Evolutionary conservation across 108 stramenopile genomes (phyloP).

Genomic region (Pseudonitzschia delicatissima): DNA sequence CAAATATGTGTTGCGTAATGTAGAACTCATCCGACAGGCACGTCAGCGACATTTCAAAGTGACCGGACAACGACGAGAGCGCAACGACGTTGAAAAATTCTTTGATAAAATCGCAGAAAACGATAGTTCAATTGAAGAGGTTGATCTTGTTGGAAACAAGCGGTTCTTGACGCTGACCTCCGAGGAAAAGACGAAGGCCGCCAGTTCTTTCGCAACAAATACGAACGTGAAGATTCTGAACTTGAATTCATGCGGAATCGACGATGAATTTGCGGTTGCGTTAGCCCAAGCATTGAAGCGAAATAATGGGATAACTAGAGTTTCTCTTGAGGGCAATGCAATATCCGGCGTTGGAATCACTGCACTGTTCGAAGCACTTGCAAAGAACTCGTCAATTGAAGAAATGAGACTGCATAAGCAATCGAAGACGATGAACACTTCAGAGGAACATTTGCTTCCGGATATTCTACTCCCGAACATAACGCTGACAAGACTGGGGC

Average conservation of each 20-base stretch:
- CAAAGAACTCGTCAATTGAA: slow-evolving; percentile 26
- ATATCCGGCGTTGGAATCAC: slow-evolving; percentile 41
- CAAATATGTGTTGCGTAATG: slow-evolving; percentile 37
- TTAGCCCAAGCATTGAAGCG: slow-evolving; percentile 21
- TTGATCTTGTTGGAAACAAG: slow-evolving; percentile 35
- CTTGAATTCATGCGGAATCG: slow-evolving; percentile 26
- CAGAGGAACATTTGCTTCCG: slow-evolving; percentile 34
- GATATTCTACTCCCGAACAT: slow-evolving; percentile 28
- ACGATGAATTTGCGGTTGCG: slow-evolving; percentile 27
- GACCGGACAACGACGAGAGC: slow-evolving; percentile 31
- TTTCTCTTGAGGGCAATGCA: slow-evolving; percentile 34
- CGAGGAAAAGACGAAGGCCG: slow-evolving; percentile 36
- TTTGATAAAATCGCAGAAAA: slow-evolving; percentile 39
- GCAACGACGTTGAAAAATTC: slow-evolving; percentile 37
- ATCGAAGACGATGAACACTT: slow-evolving; percentile 28
- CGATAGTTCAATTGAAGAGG: slow-evolving; percentile 20
- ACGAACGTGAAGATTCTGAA: slow-evolving; percentile 19
- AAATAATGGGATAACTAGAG: slow-evolving; percentile 20
- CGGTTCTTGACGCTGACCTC: slow-evolving; percentile 30
- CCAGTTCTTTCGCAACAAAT: slow-evolving; percentile 33
- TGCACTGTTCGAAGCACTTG: slow-evolving; percentile 26
- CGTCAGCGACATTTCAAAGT: slow-evolving; percentile 28
- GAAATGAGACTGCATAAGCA: slow-evolving; percentile 46
- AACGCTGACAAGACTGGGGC: slow-evolving; percentile 30
- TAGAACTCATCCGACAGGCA: slow-evolving; percentile 42